Evolutionary conservation across 257 asterid species (phyloP).

Genomic region (Fraxinus anomala): DNA sequence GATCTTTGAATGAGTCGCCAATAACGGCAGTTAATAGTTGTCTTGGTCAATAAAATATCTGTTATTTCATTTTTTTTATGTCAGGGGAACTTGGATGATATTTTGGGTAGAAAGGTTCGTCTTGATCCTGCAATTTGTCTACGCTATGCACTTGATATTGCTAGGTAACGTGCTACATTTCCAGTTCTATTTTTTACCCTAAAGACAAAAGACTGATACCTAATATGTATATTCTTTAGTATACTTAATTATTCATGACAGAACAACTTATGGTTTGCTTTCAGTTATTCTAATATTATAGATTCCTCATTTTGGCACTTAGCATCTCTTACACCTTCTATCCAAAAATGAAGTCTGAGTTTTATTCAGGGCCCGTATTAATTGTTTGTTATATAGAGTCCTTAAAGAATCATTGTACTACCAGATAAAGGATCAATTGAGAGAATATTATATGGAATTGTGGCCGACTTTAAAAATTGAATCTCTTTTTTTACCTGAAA

Average conservation of each 20-base stretch:
- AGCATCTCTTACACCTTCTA: not conserved
- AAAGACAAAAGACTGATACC: not conserved
- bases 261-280: not conserved
- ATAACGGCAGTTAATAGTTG: not conserved
- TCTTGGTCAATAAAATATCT: not conserved
- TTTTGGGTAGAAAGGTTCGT: conserved; percentile 45
- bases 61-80: not conserved
- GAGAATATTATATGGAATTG: not conserved
- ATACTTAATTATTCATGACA: not conserved
- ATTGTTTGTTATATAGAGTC: not conserved
- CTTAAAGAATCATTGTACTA: not conserved
- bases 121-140: conserved; percentile 57
- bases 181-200: not conserved
- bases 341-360: not conserved
- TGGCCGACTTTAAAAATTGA: not conserved
- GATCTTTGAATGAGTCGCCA: conserved; percentile 5
- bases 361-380: not conserved
- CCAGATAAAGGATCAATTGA: not conserved
- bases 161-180: conserved; percentile 40
- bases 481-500: not conserved
- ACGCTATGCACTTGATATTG: conserved; percentile 65
- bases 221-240: not conserved
- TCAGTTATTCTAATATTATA: not conserved
- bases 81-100: conserved; percentile 58
- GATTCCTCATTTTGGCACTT: not conserved